Base-by-base conservation (phyloP, 352 stramenopile species). In the Pythium chondricola region DNA sequence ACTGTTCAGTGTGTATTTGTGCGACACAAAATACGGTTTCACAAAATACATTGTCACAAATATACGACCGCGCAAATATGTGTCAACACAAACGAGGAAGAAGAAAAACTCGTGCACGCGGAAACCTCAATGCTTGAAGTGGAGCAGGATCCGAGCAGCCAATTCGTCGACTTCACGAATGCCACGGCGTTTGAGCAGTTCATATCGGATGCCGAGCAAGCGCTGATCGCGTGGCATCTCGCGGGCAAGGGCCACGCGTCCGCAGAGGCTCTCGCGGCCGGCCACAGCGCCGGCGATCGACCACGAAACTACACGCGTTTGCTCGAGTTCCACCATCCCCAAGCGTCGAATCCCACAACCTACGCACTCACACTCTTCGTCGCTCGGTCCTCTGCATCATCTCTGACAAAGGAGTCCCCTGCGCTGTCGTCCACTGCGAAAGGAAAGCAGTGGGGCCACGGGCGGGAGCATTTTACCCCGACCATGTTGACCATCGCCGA, bases 141-240 rank as follows among this genome's bases (percentile, higher is more conserved):
- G 43, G 81, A 93, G 41, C 72, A 93, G 57, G 81, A 93, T 55
- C 79, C 79, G 43, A 84, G 74, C 69, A 85, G 71, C 50, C 81
- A 89, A 43, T 93, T 90, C 54, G 74, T 93, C 38, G 81, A 93
- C 62, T 93, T 87, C 46, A 93, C 81, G 47, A 93, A 90, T 56
- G 81, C 79, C 43, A 93, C 81, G 27, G 63, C 62, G 52, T 65
- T 82, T 40, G 81, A 93, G 61, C 75, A 87, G 63, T 88, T 93
- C 65, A 58, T 86, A 13, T 72, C 81, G 21, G 77, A 85, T 55
- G 36, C 85, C 27, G 81, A 93, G 61, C 76, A 89, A 58, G 67
- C 70, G 43, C 68, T 93, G 20, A 75, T 86, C 29, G 50, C 56
- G 21, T 93, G 81, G 81, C 66, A 81, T 24, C 55, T 93, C 18